These are phyloP conservation scores for Pseudogymnoascus sp. DNA, from an alignment of 2,329 filamentous ascomycete species.

Conservation along the genomic window DNA sequence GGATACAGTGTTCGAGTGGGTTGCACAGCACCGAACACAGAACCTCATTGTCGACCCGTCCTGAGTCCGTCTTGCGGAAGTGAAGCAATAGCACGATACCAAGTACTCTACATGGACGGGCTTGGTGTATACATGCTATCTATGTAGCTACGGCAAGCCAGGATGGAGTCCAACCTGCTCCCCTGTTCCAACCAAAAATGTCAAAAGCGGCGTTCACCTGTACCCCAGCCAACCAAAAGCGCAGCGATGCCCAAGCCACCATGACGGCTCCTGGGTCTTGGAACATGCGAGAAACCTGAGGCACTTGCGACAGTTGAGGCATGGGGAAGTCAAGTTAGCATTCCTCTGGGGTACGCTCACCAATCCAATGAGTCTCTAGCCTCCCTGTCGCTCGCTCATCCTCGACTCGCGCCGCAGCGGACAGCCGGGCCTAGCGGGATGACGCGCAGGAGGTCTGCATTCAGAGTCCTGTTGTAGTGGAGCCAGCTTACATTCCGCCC, in stretches of 20 bases:
- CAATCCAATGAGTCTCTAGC: not conserved
- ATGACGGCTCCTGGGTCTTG: not conserved
- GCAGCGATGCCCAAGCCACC: not conserved
- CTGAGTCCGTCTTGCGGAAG: not conserved
- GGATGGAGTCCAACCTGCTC: not conserved
- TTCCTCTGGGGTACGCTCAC: not conserved
- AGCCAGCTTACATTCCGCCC: not conserved
- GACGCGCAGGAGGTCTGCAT: slow-evolving; percentile 4
- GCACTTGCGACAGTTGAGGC: not conserved
- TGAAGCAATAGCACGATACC: not conserved
- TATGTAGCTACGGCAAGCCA: not conserved
- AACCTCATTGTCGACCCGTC: not conserved
- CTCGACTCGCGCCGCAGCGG: slow-evolving; percentile 2
- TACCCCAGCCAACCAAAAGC: not conserved
- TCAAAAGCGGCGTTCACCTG: slow-evolving; percentile 1
- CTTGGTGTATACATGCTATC: not conserved
- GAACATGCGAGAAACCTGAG: not conserved
- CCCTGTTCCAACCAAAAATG: not conserved
- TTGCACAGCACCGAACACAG: not conserved
- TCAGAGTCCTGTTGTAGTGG: not conserved
- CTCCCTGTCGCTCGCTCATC: not conserved
- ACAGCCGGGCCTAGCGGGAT: slow-evolving; percentile 4
- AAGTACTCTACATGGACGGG: not conserved
- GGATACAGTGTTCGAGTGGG: not conserved
- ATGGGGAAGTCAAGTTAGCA: not conserved